Conservation (phyloP, 176 grass and related monocot species). For the Ampelocalamus luodianensis region DNA sequence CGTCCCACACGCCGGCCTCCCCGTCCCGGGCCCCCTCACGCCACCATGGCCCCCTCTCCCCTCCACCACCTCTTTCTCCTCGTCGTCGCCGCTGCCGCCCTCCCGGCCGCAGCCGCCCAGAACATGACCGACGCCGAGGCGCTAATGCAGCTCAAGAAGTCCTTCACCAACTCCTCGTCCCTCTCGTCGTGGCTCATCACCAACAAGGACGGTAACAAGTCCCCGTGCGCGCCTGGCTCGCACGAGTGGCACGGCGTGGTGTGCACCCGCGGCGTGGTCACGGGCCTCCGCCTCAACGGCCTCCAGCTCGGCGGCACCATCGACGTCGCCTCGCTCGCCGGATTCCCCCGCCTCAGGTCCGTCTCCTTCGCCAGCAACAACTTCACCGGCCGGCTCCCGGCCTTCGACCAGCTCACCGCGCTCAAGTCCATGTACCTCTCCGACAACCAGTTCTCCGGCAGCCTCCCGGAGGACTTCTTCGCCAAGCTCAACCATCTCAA, state of each 20-base stretch:
- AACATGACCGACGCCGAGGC: conserved; percentile 51
- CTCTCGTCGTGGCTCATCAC: conserved; percentile 71
- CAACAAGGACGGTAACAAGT: conserved; percentile 42
- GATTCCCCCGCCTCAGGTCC: conserved; percentile 63
- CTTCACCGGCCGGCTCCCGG: conserved; percentile 65
- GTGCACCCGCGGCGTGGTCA: conserved; percentile 53
- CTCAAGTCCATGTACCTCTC: conserved; percentile 83
- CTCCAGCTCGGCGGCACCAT: conserved; percentile 65
- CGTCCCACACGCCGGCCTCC: conserved; percentile 52
- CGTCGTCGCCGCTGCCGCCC: neutral
- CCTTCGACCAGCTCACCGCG: conserved; percentile 54
- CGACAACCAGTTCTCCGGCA: conserved; percentile 64
- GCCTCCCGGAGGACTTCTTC: conserved; percentile 67
- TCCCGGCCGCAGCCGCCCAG: neutral
- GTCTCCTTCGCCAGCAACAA: conserved; percentile 66
- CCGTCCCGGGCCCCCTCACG: conserved; percentile 32
- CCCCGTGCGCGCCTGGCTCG: conserved; percentile 43
- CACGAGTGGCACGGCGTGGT: conserved; percentile 74
- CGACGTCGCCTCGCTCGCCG: conserved; percentile 58
- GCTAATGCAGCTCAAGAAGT: conserved; percentile 70
- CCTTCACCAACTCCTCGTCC: conserved; percentile 72
- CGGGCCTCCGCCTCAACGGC: conserved; percentile 58
- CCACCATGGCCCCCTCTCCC: conserved; percentile 47
- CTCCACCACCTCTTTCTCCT: conserved; percentile 25
- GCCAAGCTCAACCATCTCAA: conserved; percentile 60